Evolutionary conservation across 2,329 filamentous ascomycete species (phyloP), one percentile per base, ranked within the genome.

Genomic region (Grosmannia penicillata): DNA sequence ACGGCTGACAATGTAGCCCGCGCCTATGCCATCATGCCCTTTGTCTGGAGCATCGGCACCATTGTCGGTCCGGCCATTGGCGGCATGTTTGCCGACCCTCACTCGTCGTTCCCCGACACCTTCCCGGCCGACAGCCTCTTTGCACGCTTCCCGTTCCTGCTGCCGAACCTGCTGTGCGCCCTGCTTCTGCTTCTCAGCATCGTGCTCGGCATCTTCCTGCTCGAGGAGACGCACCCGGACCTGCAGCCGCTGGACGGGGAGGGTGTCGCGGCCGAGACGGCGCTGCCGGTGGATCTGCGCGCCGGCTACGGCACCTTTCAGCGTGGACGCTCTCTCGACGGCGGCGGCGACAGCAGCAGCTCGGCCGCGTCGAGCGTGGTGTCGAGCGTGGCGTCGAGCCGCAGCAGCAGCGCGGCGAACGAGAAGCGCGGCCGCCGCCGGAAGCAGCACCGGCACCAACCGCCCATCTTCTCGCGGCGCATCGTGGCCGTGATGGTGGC

Each of bases 21-120:
- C 44, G 87, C 87, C 22, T 94, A 87, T 56, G 77, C 85, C 3
- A 74, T 94, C 32, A 93, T 95, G 84, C 87, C 87, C 1, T 94
- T 94, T 52, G 81, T 94, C 8, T 95, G 87, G 86, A 80, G 73
- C 33, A 78, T 94, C 37, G 87, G 87, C 19, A 93, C 84, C 9
- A 93, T 94, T 46, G 68, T 93, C 38, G 87, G 87, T 0, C 82
- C 87, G 45, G 82, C 81, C 6, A 85, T 95, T 47, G 89, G 89
- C 42, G 89, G 89, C 25, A 74, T 80, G 39, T 85, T 94, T 54
- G 82, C 86, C 42, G 77, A 84, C 47, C 87, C 89, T 21, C 71
- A 77, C 44, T 63, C 72, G 26, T 76, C 76, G 17, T 93, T 82
- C 56, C 86, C 89, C 17, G 60, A 66, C 21, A 32, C 72, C 1